Evolutionary conservation across 495 filamentous ascomycete species (phyloP).

Genomic region (Penicillium turbatum): DNA sequence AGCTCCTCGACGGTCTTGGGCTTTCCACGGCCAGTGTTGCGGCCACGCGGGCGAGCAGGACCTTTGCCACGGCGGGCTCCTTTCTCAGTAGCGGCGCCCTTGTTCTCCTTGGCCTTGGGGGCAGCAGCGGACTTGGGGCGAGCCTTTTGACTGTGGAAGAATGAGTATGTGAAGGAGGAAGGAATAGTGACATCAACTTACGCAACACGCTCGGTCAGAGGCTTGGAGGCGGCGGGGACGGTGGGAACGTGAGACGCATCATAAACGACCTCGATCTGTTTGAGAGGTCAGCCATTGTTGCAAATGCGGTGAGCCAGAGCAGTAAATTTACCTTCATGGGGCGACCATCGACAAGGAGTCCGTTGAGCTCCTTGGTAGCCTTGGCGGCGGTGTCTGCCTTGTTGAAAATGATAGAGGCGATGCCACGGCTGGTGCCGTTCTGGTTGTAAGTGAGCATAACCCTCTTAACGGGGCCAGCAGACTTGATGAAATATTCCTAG

Average conservation of each 20-base stretch:
- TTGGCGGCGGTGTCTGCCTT: conserved; percentile 73
- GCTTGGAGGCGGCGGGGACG: conserved; percentile 61
- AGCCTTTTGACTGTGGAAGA: conserved; percentile 54
- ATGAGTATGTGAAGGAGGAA: conserved; percentile 8
- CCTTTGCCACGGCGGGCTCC: conserved; percentile 3
- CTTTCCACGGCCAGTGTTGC: conserved; percentile 56
- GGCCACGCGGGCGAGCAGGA: conserved; percentile 39
- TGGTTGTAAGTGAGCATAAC: conserved; percentile 88
- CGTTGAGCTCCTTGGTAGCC: conserved; percentile 77
- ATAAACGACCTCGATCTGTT: conserved; percentile 83
- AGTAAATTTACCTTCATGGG: conserved; percentile 73
- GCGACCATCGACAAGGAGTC: conserved; percentile 78
- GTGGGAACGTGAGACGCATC: conserved; percentile 66
- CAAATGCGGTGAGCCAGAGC: background rate
- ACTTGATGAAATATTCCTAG: conserved; percentile 94
- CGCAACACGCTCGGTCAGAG: conserved; percentile 81
- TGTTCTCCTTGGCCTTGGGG: conserved; percentile 51
- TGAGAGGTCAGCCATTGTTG: conserved; percentile 18
- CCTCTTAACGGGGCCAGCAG: conserved; percentile 83
- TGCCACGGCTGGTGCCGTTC: conserved; percentile 83
- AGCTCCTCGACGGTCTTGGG: conserved; percentile 86
- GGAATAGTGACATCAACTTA: conserved; percentile 40
- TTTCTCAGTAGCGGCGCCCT: conserved; percentile 5
- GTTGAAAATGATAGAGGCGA: conserved; percentile 74
- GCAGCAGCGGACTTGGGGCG: conserved; percentile 81